These are phyloP conservation scores for Mesotaenium endlicherianum DNA, from an alignment of 139 green algal species.

Conservation along the genomic window DNA sequence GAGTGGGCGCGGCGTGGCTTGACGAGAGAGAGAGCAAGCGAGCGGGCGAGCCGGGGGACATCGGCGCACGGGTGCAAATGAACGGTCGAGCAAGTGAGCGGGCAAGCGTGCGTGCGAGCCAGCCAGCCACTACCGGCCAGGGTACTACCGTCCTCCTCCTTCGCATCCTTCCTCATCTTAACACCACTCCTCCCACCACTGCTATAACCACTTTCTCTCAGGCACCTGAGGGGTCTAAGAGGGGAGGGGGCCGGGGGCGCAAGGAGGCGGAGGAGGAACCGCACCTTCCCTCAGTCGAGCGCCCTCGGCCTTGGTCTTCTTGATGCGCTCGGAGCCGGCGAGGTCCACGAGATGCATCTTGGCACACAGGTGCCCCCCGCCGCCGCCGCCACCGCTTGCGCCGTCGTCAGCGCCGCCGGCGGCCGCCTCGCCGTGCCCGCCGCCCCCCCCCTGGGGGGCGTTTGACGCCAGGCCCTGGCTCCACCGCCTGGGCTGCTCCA, in stretches of 20 bases:
- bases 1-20: too few relatives aligned
- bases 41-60: too few relatives aligned
- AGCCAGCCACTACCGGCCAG: too few relatives aligned
- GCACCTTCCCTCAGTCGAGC: conserved; percentile 51
- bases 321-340: conserved; percentile 83
- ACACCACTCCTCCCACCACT: not conserved
- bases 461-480: not conserved
- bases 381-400: not conserved
- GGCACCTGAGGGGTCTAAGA: too few relatives aligned
- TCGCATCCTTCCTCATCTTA: not conserved
- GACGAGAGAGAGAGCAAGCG: too few relatives aligned
- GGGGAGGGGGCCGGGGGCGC: too few relatives aligned
- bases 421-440: too few relatives aligned
- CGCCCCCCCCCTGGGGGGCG: not conserved
- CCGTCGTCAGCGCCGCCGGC: not conserved
- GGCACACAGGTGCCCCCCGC: too few relatives aligned
- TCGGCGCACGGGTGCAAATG: too few relatives aligned
- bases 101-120: too few relatives aligned
- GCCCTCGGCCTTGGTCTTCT: conserved; percentile 84
- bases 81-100: too few relatives aligned
- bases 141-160: not conserved
- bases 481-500: conserved; percentile 83
- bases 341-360: conserved; percentile 85
- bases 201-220: not conserved
- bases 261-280: not conserved